Conservation (phyloP, 1,284 basidiomycete genomes). For the Xerocomus cyaneibrunnescens region DNA sequence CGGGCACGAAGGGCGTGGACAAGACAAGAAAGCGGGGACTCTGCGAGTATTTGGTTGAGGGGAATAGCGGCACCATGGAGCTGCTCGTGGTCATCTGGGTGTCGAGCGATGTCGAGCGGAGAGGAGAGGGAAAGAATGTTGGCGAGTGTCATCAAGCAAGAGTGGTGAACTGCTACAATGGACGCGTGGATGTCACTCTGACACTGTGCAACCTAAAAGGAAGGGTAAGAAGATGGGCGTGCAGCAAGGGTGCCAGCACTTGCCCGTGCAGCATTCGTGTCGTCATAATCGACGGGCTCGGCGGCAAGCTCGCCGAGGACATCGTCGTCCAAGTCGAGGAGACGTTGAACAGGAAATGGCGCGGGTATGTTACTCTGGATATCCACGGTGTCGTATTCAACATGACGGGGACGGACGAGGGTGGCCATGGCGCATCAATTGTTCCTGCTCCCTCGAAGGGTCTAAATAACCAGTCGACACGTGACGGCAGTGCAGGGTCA, state of each 20-base stretch:
- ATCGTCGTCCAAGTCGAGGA: slow-evolving; percentile 11
- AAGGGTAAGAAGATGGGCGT: background rate
- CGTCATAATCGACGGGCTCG: slow-evolving; percentile 29
- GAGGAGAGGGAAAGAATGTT: slow-evolving; percentile 65
- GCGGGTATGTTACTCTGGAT: slow-evolving; percentile 28
- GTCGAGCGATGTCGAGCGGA: background rate
- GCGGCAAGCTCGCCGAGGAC: slow-evolving; percentile 28
- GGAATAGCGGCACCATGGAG: background rate
- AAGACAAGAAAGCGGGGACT: slow-evolving; percentile 60
- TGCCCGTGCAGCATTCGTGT: slow-evolving; percentile 3
- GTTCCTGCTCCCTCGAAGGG: background rate
- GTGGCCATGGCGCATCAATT: slow-evolving; percentile 27
- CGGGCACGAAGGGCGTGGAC: slow-evolving; percentile 60
- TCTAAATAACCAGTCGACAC: slow-evolving; percentile 20
- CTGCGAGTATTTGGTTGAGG: slow-evolving; percentile 34
- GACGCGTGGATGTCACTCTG: slow-evolving; percentile 67
- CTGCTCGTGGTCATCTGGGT: background rate
- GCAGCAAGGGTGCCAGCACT: background rate
- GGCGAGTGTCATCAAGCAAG: slow-evolving; percentile 70
- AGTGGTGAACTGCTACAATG: slow-evolving; percentile 65
- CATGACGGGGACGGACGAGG: slow-evolving; percentile 20
- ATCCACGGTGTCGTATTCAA: background rate
- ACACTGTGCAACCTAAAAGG: slow-evolving; percentile 1
- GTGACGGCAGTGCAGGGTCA: slow-evolving; percentile 22
- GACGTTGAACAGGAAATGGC: slow-evolving; percentile 35